These are phyloP conservation scores for Tolypocladium cylindrosporum DNA, from an alignment of 2,329 filamentous ascomycete species.

Conservation along the genomic window DNA sequence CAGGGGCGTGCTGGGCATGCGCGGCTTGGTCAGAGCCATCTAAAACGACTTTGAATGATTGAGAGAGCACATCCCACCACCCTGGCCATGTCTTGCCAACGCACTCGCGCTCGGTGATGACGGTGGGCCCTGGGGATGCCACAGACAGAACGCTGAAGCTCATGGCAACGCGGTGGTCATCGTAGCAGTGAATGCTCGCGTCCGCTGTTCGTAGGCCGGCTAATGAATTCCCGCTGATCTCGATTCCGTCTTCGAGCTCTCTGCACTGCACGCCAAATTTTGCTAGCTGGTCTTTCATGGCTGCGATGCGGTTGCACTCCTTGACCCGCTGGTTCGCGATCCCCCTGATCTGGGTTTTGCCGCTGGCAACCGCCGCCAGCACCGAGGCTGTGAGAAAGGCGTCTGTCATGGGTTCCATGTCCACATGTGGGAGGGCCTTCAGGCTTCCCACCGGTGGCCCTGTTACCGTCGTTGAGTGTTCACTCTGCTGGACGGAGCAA, in stretches of 20 bases:
- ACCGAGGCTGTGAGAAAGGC: constrained; percentile 94
- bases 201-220: constrained; percentile 41
- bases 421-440: constrained; percentile 68
- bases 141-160: constrained; percentile 87
- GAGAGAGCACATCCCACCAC: constrained; percentile 87
- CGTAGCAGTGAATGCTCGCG: constrained; percentile 80
- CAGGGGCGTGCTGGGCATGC: constrained; percentile 6
- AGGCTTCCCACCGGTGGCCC: constrained; percentile 69
- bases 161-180: constrained; percentile 97
- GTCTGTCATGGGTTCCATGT: constrained; percentile 99
- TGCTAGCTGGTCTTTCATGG: constrained; percentile 88
- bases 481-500: constrained; percentile 77
- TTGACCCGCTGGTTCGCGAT: constrained; percentile 98
- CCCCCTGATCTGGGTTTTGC: constrained; percentile 77
- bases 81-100: constrained; percentile 97
- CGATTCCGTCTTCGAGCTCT: constrained; percentile 92
- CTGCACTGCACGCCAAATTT: constrained; percentile 85
- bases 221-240: constrained; percentile 47
- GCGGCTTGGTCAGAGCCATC: constrained; percentile 56
- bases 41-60: constrained; percentile 67
- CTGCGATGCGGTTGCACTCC: constrained; percentile 91
- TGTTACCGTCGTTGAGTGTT: constrained; percentile 81
- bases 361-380: constrained; percentile 77
- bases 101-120: constrained; percentile 85
- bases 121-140: constrained; percentile 57